Evolutionary conservation across 345 rosid species (phyloP).

Genomic region (Murraya koenigii): DNA sequence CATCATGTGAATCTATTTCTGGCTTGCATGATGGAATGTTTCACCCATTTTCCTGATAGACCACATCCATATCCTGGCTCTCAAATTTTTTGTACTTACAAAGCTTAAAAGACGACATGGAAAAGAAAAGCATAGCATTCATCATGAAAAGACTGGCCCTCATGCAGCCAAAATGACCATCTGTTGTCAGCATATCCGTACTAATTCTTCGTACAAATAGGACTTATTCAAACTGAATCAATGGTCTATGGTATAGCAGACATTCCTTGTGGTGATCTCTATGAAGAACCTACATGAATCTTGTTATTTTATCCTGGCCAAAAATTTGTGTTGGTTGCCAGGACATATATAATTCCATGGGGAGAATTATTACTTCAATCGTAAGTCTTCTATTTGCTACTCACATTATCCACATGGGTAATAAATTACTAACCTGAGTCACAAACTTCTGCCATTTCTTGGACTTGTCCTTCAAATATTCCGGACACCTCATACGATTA

Average conservation of each 20-base stretch:
- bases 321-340: neutral
- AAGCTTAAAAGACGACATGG: neutral
- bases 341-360: no score
- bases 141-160: neutral
- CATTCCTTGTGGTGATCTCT: neutral
- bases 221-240: neutral
- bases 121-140: neutral
- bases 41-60: neutral
- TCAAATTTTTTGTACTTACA: neutral
- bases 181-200: neutral
- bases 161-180: neutral
- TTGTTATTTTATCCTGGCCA: neutral
- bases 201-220: neutral
- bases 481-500: conserved; percentile 37
- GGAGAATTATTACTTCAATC: neutral
- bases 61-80: neutral
- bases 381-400: neutral
- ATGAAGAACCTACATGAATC: neutral
- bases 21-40: neutral
- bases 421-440: conserved; percentile 57
- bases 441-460: conserved; percentile 93
- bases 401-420: neutral
- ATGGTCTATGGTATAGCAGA: neutral
- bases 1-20: neutral
- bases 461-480: conserved; percentile 66